These are phyloP conservation scores for Gomphus bonarii DNA, from an alignment of 1,284 basidiomycete genomes.

Conservation along the genomic window DNA sequence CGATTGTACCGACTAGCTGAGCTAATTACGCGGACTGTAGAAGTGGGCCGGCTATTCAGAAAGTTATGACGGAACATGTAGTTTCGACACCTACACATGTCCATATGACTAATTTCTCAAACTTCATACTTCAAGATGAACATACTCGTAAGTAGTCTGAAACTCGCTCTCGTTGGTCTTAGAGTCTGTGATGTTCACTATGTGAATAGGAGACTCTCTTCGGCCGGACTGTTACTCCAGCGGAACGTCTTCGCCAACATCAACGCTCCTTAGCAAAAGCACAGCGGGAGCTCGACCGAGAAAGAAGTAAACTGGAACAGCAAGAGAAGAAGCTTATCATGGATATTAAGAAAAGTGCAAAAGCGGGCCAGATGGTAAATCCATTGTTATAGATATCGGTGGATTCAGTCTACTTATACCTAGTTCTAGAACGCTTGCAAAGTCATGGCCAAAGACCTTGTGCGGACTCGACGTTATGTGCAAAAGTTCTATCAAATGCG, in stretches of 20 bases:
- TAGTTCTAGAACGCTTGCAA: constrained; percentile 83
- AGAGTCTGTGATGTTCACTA: neutral
- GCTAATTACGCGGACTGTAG: neutral
- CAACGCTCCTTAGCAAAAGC: constrained; percentile 94
- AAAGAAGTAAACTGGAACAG: constrained; percentile 88
- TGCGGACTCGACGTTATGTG: constrained; percentile 88
- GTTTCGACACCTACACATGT: neutral
- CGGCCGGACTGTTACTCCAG: constrained; percentile 88
- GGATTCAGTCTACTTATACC: constrained; percentile 13
- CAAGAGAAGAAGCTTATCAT: constrained; percentile 89
- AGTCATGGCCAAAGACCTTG: constrained; percentile 98
- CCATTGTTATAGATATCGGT: neutral
- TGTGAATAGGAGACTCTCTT: constrained; percentile 79
- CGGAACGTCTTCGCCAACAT: constrained; percentile 92
- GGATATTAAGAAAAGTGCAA: constrained; percentile 96
- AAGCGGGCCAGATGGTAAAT: constrained; percentile 88
- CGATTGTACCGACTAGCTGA: neutral
- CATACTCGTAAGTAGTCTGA: constrained; percentile 46
- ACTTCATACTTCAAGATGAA: constrained; percentile 41
- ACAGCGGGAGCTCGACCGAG: constrained; percentile 93
- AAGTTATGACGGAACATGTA: neutral
- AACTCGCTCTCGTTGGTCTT: constrained; percentile 10
- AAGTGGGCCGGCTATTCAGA: neutral
- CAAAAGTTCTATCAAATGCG: constrained; percentile 99
- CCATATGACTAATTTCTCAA: constrained; percentile 13